A percentile compares a stretch with the other conserved stretches of the same genome.
phyloP scores from a whole-genome alignment of 2,329 filamentous ascomycete species.

The Fusarium cicatricum region DNA sequence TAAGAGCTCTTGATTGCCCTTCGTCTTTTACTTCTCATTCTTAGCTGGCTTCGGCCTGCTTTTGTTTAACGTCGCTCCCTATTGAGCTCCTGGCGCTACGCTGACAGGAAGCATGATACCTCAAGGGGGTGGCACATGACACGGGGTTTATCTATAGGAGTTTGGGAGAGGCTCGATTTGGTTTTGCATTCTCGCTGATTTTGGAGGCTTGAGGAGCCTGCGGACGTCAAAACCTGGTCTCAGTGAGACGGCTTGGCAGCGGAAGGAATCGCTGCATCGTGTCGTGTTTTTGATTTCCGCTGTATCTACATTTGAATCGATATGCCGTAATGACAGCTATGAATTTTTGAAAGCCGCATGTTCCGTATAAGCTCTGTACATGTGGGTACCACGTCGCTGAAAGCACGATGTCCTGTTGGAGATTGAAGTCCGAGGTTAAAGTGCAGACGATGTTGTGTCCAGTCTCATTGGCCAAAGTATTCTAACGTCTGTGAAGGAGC shows the following conservation, averaged over 20 bases:
- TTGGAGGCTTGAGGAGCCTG: conserved; percentile 22
- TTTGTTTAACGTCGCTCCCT: conserved; percentile 21
- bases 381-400: too few species aligned
- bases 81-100: conserved; percentile 26
- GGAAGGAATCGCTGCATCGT: conserved; percentile 21
- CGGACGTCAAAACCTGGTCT: conserved; percentile 20
- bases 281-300: conserved; percentile 32
- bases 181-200: conserved; percentile 20
- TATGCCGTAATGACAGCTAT: conserved; percentile 45
- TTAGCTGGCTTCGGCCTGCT: conserved; percentile 17
- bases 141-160: conserved; percentile 36
- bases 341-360: conserved; percentile 24
- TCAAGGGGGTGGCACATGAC: conserved; percentile 30
- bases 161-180: conserved; percentile 25
- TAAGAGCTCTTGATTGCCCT: conserved; percentile 49
- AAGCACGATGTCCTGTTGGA: too few species aligned
- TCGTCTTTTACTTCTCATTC: conserved; percentile 30
- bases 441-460: too few species aligned
- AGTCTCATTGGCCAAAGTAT: too few species aligned
- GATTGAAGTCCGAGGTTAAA: too few species aligned
- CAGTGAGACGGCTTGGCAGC: conserved; percentile 21
- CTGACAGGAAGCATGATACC: conserved; percentile 39
- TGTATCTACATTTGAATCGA: conserved; percentile 39
- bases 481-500: too few species aligned
- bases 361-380: too few species aligned